A percentile compares a stretch with the other conserved stretches of the same genome.
phyloP scores from a whole-genome alignment of 169 alveolate species.

The Cryptosporidium muris region DNA sequence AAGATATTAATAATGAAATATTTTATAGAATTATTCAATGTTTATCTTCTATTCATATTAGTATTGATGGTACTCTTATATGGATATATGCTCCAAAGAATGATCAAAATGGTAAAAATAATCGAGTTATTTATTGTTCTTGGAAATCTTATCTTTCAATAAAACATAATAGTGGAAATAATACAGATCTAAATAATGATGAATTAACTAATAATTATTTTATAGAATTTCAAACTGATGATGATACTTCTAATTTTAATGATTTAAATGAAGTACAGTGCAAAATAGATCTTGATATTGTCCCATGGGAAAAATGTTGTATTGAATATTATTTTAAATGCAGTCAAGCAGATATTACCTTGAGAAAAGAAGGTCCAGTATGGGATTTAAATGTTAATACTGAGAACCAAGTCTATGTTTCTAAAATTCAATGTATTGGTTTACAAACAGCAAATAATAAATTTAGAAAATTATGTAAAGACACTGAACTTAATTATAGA shows the following conservation, averaged over 20 bases:
- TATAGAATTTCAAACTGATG: background rate
- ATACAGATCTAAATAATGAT: background rate
- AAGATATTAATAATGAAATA: conserved; percentile 15
- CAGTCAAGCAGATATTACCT: conserved; percentile 32
- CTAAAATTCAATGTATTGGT: conserved; percentile 67
- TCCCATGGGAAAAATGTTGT: conserved; percentile 49
- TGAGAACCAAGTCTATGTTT: conserved; percentile 24
- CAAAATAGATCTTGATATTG: conserved; percentile 40
- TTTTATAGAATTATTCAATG: conserved; percentile 33
- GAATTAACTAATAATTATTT: conserved; percentile 1
- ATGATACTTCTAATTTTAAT: background rate
- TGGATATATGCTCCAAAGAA: conserved; percentile 56
- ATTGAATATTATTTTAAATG: conserved; percentile 55
- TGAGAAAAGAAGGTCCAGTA: conserved; percentile 69
- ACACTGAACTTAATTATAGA: conserved; percentile 31
- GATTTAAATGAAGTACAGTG: conserved; percentile 52
- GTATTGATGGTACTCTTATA: conserved; percentile 62
- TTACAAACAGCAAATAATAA: conserved; percentile 62
- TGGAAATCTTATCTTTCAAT: conserved; percentile 30
- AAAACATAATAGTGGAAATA: too few relatives aligned
- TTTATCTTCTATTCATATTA: conserved; percentile 53
- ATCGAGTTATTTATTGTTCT: conserved; percentile 39
- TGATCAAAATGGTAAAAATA: conserved; percentile 12
- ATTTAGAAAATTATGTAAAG: conserved; percentile 61
- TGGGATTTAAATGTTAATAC: conserved; percentile 41